Evolutionary conservation across 176 grass and related monocot species (phyloP), one percentile per base, ranked within the genome.

Genomic region (Otatea glauca): DNA sequence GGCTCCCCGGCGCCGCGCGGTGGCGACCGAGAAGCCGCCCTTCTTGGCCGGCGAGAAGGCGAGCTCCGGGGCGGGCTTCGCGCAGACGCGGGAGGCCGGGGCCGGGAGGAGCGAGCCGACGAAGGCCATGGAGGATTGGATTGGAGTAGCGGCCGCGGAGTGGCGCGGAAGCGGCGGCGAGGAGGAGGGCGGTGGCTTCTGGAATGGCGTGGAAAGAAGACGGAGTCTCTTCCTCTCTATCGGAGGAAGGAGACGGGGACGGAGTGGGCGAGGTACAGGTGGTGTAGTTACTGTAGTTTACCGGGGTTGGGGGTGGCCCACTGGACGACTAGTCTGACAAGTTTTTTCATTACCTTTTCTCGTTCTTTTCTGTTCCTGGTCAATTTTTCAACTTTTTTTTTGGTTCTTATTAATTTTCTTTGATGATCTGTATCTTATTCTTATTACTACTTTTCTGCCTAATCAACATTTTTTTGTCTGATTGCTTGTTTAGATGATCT

Each of bases 81-180:
- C 58, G 67, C 84, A 37, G 74, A 83, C 67, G 74, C 84, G 79
- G 59, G 79, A 29, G 70, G 76, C 51, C 44, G 85, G 71, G 54
- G 55, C 63, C 1, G 76, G 63, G 38, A 88, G 70, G 29, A 88
- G 44, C 43, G 71, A 88, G 70, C 60, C 65, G 65, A 81, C 10
- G 76, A 91, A 81, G 72, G 82, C 81, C 88, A 93, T 90, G 69
- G 27, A 15, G 75, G 14, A 12, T 5, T 32, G 64, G 4, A 27
- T 61, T 68, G 21, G 32, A 20, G 27, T 4, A 7, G 61, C 23
- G 14, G 16, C 5, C 3, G 45, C 45, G 11, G 45, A 47, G 49
- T 6, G 49, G 15, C 6, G 32, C 2, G 24, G 67, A 63, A 24
- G 49, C 41, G 72, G 81, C 27, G 69, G 81, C 35, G 78, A 39